Evolutionary conservation across 176 grass and related monocot species (phyloP).

Genomic region (Carex parvula): DNA sequence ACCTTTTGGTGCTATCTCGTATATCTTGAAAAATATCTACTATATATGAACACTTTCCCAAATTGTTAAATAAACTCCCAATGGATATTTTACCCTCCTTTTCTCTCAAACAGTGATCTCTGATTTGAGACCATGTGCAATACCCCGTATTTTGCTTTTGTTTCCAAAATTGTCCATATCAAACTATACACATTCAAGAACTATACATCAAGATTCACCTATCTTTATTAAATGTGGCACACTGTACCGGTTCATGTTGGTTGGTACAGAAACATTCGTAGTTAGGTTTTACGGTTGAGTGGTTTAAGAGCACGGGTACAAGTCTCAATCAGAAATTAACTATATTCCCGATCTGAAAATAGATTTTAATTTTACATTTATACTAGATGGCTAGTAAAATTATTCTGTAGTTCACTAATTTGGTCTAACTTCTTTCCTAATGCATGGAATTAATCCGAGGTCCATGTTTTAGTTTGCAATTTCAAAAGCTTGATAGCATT

Average conservation of each 20-base stretch:
- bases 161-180: background rate
- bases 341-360: background rate
- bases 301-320: background rate
- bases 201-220: background rate
- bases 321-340: background rate
- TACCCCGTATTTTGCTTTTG: background rate
- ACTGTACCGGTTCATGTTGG: background rate
- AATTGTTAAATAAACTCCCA: background rate
- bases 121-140: constrained; percentile 8
- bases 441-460: background rate
- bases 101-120: background rate
- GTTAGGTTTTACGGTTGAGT: constrained; percentile 3
- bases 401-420: background rate
- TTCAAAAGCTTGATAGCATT: constrained; percentile 22
- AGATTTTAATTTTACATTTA: background rate
- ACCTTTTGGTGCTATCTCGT: background rate
- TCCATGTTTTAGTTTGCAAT: background rate
- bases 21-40: constrained; percentile 1
- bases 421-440: background rate
- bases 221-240: background rate
- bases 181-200: background rate
- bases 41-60: background rate
- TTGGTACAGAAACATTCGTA: constrained; percentile 1
- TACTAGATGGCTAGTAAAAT: background rate
- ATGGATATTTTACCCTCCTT: background rate